Base-by-base conservation (phyloP, 2,329 filamentous ascomycete species). In the Colletotrichum sp. region DNA sequence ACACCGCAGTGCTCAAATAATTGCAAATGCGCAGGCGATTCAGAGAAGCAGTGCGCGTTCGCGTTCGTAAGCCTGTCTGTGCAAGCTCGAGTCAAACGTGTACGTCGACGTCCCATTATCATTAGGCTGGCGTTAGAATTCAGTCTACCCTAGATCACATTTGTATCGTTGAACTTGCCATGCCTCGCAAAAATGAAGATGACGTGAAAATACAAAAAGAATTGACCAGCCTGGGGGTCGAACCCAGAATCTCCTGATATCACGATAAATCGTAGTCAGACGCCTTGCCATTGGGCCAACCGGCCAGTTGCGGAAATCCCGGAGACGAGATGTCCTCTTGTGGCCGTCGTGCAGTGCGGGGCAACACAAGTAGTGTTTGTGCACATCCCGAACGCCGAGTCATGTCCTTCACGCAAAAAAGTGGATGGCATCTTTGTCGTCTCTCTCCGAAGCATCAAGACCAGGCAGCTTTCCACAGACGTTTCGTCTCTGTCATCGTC, bases 281-380 rank as follows among this genome's bases (percentile, higher is more conserved):
- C 84, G 84, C 84, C 84, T 85, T 86, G 84, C 81, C 84, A 86
- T 84, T 84, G 82, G 82, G 82, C 83, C 82, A 85, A 76, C 73
- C 73, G 73, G 73, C 73, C 73, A 13, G 6, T 49, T 57, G 3
- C 6, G 5, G 21, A 0, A 36, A 8, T n/a, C 5, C 2, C 2
- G 0, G 6, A 13, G 7, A 32, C 1, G 9, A 26, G 2, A 32
- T 59, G n/a, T 9, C 4, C 16, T 13, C 5, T 0, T 34, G 30
- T 26, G 13, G 10, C 3, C n/a, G 3, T 52, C 0, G n/a, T 4
- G 1, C 3, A 1, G n/a, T 9, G 30, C 18, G 63, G 13, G n/a
- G 30, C 26, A 18, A 13, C 2, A 18, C 1, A 49, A 49, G 8
- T 18, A 12, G 55, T 10, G 1, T 18, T 21, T 18, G 16, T 30